These are phyloP conservation scores for Plectosphaerella cucumerina DNA, from an alignment of 2,329 filamentous ascomycete species.

Conservation along the genomic window DNA sequence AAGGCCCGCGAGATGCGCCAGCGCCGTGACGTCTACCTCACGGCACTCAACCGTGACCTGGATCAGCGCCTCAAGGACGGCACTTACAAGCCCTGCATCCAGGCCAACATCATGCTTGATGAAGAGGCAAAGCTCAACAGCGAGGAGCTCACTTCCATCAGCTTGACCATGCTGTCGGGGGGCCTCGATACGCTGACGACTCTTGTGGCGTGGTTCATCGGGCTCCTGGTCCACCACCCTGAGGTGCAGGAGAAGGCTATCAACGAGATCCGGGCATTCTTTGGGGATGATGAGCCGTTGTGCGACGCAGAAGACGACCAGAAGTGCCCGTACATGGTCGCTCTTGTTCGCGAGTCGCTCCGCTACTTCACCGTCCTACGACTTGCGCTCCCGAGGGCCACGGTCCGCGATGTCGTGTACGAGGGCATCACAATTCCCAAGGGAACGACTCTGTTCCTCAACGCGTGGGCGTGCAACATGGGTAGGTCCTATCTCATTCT, in stretches of 20 bases:
- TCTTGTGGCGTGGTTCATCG: slow-evolving; percentile 61
- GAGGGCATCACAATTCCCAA: slow-evolving; percentile 54
- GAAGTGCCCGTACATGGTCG: slow-evolving; percentile 59
- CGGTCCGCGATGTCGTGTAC: slow-evolving; percentile 56
- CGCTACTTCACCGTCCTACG: slow-evolving; percentile 60
- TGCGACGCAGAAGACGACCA: slow-evolving; percentile 60
- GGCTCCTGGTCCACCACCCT: slow-evolving; percentile 51
- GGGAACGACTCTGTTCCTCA: slow-evolving; percentile 61
- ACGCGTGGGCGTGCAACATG: slow-evolving; percentile 67
- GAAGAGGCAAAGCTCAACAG: slow-evolving; percentile 58
- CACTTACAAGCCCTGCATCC: slow-evolving; percentile 60
- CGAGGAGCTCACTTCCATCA: slow-evolving; percentile 61
- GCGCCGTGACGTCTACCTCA: slow-evolving; percentile 57
- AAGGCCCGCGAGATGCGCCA: slow-evolving; percentile 56
- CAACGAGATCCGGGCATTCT: slow-evolving; percentile 50
- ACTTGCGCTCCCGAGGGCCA: slow-evolving; percentile 57
- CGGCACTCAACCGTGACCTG: slow-evolving; percentile 50
- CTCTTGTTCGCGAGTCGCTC: slow-evolving; percentile 58
- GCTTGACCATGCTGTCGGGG: slow-evolving; percentile 64
- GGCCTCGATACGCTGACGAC: slow-evolving; percentile 65
- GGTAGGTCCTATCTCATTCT: slow-evolving; percentile 32
- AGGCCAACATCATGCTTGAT: slow-evolving; percentile 62
- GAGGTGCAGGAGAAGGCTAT: slow-evolving; percentile 60
- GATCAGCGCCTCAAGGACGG: slow-evolving; percentile 58
- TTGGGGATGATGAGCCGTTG: slow-evolving; percentile 47